A percentile compares a stretch with the other conserved stretches of the same genome.
Conservation (phyloP, 495 filamentous ascomycete species). For the Pyronema omphalodes region DNA sequence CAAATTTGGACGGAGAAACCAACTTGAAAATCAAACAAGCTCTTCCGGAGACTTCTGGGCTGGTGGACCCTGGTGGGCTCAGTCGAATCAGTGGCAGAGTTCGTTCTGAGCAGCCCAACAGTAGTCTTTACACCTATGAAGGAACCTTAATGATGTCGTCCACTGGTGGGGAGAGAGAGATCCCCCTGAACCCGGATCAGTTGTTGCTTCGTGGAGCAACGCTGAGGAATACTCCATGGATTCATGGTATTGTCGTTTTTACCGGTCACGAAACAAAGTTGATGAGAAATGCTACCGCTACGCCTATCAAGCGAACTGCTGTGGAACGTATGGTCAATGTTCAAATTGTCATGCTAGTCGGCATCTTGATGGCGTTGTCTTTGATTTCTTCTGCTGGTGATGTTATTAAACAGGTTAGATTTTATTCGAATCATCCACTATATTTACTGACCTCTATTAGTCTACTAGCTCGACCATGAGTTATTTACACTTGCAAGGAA, state of each 20-base stretch:
- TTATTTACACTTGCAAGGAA: conserved; percentile 50
- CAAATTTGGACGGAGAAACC: conserved; percentile 94
- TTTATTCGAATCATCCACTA: neutral
- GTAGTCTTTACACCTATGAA: conserved; percentile 96
- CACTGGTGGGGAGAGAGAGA: conserved; percentile 90
- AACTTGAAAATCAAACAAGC: conserved; percentile 99
- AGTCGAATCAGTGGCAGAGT: conserved; percentile 71
- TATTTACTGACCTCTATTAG: conserved; percentile 7
- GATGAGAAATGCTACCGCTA: conserved; percentile 95
- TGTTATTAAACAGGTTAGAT: conserved; percentile 36
- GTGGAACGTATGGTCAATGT: conserved; percentile 86
- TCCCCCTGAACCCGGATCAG: conserved; percentile 63
- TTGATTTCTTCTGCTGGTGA: conserved; percentile 83
- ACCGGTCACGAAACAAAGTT: conserved; percentile 98
- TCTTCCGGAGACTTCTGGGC: conserved; percentile 74
- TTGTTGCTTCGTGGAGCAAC: conserved; percentile 85
- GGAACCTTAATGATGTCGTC: conserved; percentile 83
- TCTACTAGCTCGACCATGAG: conserved; percentile 22
- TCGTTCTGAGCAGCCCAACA: conserved; percentile 94
- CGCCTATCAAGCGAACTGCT: conserved; percentile 91
- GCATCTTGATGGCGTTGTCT: conserved; percentile 66
- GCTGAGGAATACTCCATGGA: conserved; percentile 90
- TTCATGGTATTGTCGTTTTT: conserved; percentile 92
- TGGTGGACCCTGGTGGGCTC: conserved; percentile 75
- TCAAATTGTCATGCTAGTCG: conserved; percentile 77